Evolutionary conservation across 306 rosid species (phyloP).

Genomic region (Sindora glabra): DNA sequence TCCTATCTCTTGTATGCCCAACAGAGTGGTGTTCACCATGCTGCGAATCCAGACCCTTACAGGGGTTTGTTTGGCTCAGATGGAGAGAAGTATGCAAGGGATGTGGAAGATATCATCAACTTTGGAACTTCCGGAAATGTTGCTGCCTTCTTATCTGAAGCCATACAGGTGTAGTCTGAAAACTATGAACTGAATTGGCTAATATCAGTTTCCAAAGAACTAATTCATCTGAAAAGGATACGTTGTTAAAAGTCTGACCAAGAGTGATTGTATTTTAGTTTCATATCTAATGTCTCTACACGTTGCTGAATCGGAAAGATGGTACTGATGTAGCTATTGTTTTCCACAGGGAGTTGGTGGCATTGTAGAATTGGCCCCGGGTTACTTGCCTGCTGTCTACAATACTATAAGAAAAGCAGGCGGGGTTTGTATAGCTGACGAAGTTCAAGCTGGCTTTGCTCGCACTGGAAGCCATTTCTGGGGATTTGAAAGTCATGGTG

Average conservation of each 20-base stretch:
- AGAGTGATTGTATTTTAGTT: too few relatives aligned
- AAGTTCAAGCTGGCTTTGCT: conserved; percentile 81
- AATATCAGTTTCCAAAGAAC: background rate
- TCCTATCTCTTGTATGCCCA: background rate
- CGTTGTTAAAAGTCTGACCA: too few relatives aligned
- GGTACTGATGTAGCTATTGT: background rate
- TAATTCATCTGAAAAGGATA: too few relatives aligned
- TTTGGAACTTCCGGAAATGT: conserved; percentile 86
- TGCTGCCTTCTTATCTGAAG: conserved; percentile 79
- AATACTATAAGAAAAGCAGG: conserved; percentile 60
- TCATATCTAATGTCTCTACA: too few relatives aligned
- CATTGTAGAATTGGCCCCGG: conserved; percentile 78
- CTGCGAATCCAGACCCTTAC: conserved; percentile 86
- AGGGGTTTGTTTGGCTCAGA: conserved; percentile 92
- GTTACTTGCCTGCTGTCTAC: conserved; percentile 74
- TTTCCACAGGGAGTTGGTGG: conserved; percentile 84
- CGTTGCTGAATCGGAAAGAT: too few relatives aligned
- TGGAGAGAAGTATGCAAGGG: conserved; percentile 83
- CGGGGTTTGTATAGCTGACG: conserved; percentile 92
- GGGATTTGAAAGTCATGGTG: conserved; percentile 93
- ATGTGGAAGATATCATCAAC: conserved; percentile 69
- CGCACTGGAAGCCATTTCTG: conserved; percentile 92
- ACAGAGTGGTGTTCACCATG: conserved; percentile 94
- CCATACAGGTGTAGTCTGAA: conserved; percentile 58
- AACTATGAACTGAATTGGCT: background rate